Conservation (phyloP, 352 stramenopile genomes). For the Pythium phragmitis region DNA sequence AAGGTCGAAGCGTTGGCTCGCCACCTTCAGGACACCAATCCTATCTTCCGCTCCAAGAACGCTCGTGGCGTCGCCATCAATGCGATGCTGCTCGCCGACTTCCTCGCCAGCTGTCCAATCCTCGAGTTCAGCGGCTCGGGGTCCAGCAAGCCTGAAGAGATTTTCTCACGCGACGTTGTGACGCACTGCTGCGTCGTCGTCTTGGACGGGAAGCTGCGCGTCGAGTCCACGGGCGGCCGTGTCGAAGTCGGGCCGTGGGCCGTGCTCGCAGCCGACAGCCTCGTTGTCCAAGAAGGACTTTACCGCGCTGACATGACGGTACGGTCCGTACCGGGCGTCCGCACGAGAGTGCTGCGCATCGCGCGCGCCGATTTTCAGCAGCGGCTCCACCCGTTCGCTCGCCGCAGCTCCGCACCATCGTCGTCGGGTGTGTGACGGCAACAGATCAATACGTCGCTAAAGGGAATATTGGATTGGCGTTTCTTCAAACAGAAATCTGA, state of each 20-base stretch:
- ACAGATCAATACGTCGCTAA: background rate
- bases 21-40: slow-evolving; percentile 36
- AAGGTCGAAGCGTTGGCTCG: slow-evolving; percentile 32
- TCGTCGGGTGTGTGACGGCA: background rate
- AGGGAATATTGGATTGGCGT: background rate
- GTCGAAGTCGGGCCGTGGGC: slow-evolving; percentile 35
- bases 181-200: slow-evolving; percentile 38
- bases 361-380: slow-evolving; percentile 48
- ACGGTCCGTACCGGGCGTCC: slow-evolving; percentile 26
- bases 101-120: slow-evolving; percentile 33
- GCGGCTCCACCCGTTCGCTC: slow-evolving; percentile 32
- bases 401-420: slow-evolving; percentile 27
- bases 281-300: slow-evolving; percentile 43
- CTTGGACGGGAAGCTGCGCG: slow-evolving; percentile 35
- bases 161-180: slow-evolving; percentile 32
- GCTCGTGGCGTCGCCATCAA: slow-evolving; percentile 29
- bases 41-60: slow-evolving; percentile 36
- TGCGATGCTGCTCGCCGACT: slow-evolving; percentile 25
- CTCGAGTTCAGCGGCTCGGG: slow-evolving; percentile 28
- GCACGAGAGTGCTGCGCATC: slow-evolving; percentile 34
- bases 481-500: too few species aligned
- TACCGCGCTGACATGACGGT: slow-evolving; percentile 41
- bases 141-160: slow-evolving; percentile 20
- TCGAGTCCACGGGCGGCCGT: slow-evolving; percentile 29
- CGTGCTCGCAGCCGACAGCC: slow-evolving; percentile 39